phyloP scores from a whole-genome alignment of 495 filamentous ascomycete genomes.

The Trichoderma orchidacearum region DNA sequence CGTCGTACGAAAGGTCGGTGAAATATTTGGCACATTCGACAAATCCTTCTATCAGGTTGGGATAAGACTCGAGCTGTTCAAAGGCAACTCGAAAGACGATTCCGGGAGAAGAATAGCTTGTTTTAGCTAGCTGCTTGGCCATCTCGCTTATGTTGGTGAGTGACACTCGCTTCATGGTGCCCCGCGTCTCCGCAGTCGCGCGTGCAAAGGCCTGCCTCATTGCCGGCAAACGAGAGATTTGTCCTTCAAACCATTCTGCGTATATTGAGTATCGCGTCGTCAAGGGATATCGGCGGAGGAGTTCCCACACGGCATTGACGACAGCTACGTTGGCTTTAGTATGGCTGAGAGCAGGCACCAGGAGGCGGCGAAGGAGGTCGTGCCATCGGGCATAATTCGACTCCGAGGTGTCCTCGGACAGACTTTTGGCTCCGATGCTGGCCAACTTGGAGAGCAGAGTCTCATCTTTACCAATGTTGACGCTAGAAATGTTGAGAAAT shows the following conservation, averaged over 20 bases:
- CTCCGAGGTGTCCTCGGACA: slow-evolving; percentile 54
- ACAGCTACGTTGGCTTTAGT: slow-evolving; percentile 68
- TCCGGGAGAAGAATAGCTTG: slow-evolving; percentile 76
- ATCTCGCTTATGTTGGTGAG: slow-evolving; percentile 73
- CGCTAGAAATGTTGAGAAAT: slow-evolving; percentile 68
- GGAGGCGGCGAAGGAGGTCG: slow-evolving; percentile 63
- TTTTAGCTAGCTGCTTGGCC: slow-evolving; percentile 75
- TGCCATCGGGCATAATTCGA: slow-evolving; percentile 61
- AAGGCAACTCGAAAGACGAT: slow-evolving; percentile 80
- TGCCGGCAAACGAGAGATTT: slow-evolving; percentile 60
- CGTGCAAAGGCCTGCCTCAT: slow-evolving; percentile 67
- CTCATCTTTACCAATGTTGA: slow-evolving; percentile 77
- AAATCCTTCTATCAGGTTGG: slow-evolving; percentile 82
- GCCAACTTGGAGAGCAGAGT: slow-evolving; percentile 64
- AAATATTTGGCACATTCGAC: slow-evolving; percentile 91
- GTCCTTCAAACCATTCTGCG: slow-evolving; percentile 76
- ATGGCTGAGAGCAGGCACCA: slow-evolving; percentile 75
- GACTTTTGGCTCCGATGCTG: slow-evolving; percentile 64
- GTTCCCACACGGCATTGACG: slow-evolving; percentile 69
- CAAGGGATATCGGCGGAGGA: slow-evolving; percentile 68
- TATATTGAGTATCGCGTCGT: slow-evolving; percentile 76
- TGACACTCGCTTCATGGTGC: slow-evolving; percentile 72
- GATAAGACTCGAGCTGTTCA: slow-evolving; percentile 77
- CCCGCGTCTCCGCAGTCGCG: slow-evolving; percentile 61
- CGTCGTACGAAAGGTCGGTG: slow-evolving; percentile 82